Conservation (phyloP, 169 alveolate genomes). For the Amoebophrya sp. region DNA sequence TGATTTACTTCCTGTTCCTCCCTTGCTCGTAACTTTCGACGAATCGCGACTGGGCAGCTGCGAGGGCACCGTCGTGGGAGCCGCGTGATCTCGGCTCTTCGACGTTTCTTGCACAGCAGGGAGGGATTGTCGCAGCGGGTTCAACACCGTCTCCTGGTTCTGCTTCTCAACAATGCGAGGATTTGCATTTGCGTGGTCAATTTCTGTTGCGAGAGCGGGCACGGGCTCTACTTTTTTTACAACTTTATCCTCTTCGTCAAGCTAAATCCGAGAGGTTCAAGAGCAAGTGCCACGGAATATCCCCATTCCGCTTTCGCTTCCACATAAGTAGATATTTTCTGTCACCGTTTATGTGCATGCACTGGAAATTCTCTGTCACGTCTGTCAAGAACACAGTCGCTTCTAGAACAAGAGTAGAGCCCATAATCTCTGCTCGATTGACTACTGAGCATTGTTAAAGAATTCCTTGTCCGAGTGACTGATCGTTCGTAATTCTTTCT, state of each 20-base stretch:
- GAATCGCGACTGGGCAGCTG: slow-evolving; percentile 3
- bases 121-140: neutral
- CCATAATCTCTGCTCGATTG: no score
- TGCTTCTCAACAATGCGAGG: neutral
- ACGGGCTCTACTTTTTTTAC: neutral
- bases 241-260: neutral
- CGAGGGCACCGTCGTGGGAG: slow-evolving; percentile 8
- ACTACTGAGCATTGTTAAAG: no score
- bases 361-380: no score
- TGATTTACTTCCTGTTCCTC: neutral
- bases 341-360: no score
- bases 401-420: no score
- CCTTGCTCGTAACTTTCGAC: neutral
- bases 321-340: no score
- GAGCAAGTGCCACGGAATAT: no score
- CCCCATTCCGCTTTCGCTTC: no score
- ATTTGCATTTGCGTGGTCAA: neutral
- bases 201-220: neutral
- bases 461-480: no score
- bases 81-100: neutral
- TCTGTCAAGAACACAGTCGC: no score
- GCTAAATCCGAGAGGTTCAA: no score
- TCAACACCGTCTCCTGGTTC: neutral
- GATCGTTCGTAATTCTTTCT: no score
- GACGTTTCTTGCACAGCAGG: neutral